phyloP scores from a whole-genome alignment of 139 green algal species.

The Axilococcus clingmanii region DNA sequence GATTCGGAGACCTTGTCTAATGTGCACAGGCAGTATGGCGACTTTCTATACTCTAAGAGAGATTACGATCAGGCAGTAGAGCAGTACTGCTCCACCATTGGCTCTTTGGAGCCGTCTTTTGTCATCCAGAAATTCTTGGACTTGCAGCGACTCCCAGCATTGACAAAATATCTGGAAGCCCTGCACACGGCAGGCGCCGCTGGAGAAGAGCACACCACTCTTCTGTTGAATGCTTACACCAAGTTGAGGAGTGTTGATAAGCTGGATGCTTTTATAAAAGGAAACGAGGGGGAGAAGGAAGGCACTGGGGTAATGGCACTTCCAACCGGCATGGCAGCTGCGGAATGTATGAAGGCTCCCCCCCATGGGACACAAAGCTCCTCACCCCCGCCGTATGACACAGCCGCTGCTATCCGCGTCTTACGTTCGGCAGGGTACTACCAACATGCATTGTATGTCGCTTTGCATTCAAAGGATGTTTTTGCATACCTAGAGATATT shows the following conservation, averaged over 20 bases:
- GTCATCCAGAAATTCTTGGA: constrained; percentile 91
- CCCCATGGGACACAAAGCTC: constrained; percentile 8
- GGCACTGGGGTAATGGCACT: no score
- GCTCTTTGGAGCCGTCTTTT: constrained; percentile 83
- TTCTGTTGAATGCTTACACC: constrained; percentile 94
- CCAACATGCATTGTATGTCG: constrained; percentile 79
- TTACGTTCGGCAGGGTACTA: constrained; percentile 68
- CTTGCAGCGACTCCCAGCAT: constrained; percentile 75
- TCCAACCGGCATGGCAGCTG: no score
- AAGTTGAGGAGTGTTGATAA: constrained; percentile 77
- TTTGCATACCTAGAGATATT: constrained; percentile 76
- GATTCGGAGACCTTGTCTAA: constrained; percentile 23
- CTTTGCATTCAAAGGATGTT: constrained; percentile 41
- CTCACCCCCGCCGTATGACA: constrained; percentile 59
- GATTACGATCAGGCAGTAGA: constrained; percentile 88
- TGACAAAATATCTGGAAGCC: constrained; percentile 82
- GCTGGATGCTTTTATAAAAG: constrained; percentile 62
- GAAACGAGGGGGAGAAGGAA: constrained; percentile 2
- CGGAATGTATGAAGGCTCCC: no score
- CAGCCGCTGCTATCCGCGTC: constrained; percentile 80
- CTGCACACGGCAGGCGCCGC: constrained; percentile 69
- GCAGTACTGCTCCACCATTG: constrained; percentile 71
- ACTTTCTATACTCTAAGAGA: constrained; percentile 78
- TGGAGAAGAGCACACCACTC: constrained; percentile 83
- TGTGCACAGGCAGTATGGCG: constrained; percentile 57